A percentile compares a stretch with the other conserved stretches of the same genome.
Conservation (phyloP, 345 rosid species). For the Eutrema heterophyllum region DNA sequence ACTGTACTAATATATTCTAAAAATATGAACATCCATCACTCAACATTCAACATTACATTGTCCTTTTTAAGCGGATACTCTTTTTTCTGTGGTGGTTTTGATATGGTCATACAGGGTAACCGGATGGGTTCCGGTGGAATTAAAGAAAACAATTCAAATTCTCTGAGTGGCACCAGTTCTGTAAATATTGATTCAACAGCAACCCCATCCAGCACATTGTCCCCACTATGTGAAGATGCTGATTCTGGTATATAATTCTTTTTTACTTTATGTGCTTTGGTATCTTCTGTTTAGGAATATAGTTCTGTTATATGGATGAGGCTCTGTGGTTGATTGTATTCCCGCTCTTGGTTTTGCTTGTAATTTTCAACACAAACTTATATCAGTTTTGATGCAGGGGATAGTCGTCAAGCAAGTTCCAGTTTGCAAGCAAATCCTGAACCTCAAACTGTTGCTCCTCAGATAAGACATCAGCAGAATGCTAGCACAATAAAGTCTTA, state of each 20-base stretch:
- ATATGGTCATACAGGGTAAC: slow-evolving; percentile 46
- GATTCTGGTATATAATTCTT: slow-evolving; percentile 67
- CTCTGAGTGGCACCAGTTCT: slow-evolving; percentile 43
- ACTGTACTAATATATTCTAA: not conserved
- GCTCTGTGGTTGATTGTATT: slow-evolving; percentile 2
- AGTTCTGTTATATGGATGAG: not conserved
- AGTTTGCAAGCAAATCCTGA: slow-evolving; percentile 29
- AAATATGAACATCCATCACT: not conserved
- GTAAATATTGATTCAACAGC: slow-evolving; percentile 61
- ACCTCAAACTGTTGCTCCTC: slow-evolving; percentile 35
- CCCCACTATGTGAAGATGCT: slow-evolving; percentile 75
- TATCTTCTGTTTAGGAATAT: slow-evolving; percentile 5
- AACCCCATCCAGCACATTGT: slow-evolving; percentile 66
- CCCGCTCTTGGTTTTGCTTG: slow-evolving; percentile 6
- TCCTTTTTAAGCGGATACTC: not conserved
- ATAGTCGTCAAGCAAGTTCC: slow-evolving; percentile 54
- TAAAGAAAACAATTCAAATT: slow-evolving; percentile 44
- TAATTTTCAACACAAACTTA: slow-evolving; percentile 5
- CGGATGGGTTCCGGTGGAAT: slow-evolving; percentile 45
- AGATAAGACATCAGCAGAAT: slow-evolving; percentile 31
- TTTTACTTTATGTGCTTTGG: not conserved
- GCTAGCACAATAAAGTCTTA: slow-evolving; percentile 33
- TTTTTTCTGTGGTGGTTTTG: slow-evolving; percentile 11
- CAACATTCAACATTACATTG: not conserved
- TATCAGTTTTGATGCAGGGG: slow-evolving; percentile 45